Evolutionary conservation across 345 rosid species (phyloP), one percentile per base, ranked within the genome.

Genomic region (Psidium guajava): DNA sequence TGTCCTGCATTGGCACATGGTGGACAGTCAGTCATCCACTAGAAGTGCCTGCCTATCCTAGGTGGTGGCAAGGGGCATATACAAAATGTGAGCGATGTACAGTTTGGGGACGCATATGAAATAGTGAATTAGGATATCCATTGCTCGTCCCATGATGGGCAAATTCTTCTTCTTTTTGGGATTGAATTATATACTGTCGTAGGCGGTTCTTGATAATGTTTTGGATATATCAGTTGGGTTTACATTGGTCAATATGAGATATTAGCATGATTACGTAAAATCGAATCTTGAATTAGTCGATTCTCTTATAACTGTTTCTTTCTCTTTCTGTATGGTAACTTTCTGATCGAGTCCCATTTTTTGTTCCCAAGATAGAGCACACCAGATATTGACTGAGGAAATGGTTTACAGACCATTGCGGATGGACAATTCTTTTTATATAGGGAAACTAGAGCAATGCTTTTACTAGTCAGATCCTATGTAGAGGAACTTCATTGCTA

Each of bases 1-100:
- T 88, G 98, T 96, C 84, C 91, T 97, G 89, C 98, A 97, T 90
- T 96, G 98, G 99, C 99, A 97, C 91, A 82, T 97, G 24, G 99
- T 36, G 36, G 36, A 36, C 36, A 36, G 36, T 36, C 36, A 36
- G 36, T 36, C 36, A 97, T n/a, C n/a, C n/a, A n/a, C n/a, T n/a
- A n/a, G n/a, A n/a, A 88, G 90, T 92, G 50, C 99, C 99, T 42
- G 69, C 96, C 55, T 94, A 90, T 90, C 98, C 98, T 86, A 93
- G 93, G 84, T 86, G 96, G 88, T 96, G 99, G 98, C 89, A 94
- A 87, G 98, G 98, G 87, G 92, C 99, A 42, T 96, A 95, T 87
- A 85, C 98, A 52, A 95, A 90, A 89, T 94, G 93, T 95, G 99
- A 97, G 86, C 95, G 96, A 80, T 97, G 95, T 87, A 91, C 98